These are phyloP conservation scores for Salix arbutifolia DNA, from an alignment of 345 rosid genomes.

Conservation along the genomic window DNA sequence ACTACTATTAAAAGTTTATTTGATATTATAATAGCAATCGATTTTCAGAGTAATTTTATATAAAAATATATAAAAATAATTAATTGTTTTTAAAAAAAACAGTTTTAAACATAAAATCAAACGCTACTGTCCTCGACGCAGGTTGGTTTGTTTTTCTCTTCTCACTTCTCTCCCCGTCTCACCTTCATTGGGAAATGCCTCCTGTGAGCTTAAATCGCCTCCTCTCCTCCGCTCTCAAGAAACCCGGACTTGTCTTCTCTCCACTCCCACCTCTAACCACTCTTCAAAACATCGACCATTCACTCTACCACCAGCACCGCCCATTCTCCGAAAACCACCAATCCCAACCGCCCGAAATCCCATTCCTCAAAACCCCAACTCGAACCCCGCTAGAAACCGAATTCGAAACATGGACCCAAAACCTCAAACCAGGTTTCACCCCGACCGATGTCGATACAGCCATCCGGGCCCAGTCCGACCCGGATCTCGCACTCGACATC, in stretches of 20 bases:
- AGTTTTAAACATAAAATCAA: too few species aligned
- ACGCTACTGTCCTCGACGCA: too few species aligned
- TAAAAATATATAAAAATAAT: too few species aligned
- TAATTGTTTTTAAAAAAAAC: too few species aligned
- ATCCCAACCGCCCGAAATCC: not conserved
- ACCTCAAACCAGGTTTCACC: constrained; percentile 78
- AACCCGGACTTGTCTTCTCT: constrained; percentile 4
- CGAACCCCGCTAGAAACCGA: constrained; percentile 71
- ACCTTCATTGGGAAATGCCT: constrained; percentile 13
- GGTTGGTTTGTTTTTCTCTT: not conserved
- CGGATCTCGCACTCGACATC: constrained; percentile 82
- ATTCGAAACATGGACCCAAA: constrained; percentile 78
- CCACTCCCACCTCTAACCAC: not conserved
- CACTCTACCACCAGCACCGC: constrained; percentile 21
- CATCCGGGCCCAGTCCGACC: constrained; percentile 67
- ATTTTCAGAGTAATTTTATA: too few species aligned
- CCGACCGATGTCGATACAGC: constrained; percentile 61
- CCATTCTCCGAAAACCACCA: constrained; percentile 19
- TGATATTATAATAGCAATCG: too few species aligned
- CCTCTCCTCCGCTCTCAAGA: constrained; percentile 11
- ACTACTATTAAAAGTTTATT: too few species aligned
- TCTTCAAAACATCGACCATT: not conserved
- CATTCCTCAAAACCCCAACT: constrained; percentile 33
- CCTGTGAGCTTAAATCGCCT: constrained; percentile 32
- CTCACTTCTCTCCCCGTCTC: not conserved